Conservation (phyloP, 345 rosid species). For the Eucalyptus tenuipes region DNA sequence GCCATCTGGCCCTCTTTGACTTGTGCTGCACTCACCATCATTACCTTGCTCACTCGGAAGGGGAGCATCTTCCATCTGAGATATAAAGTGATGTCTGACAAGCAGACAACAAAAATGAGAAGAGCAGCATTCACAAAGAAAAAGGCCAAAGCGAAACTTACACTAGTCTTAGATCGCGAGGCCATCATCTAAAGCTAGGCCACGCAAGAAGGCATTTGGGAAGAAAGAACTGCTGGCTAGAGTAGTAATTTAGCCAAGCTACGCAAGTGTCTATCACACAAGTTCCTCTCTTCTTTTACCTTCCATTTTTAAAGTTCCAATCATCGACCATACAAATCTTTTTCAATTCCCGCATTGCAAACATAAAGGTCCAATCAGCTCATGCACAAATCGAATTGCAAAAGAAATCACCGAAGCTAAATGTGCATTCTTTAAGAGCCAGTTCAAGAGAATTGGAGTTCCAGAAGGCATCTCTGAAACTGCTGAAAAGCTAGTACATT, state of each 20-base stretch:
- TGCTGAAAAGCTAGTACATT: not conserved
- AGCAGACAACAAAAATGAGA: not conserved
- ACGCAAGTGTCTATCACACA: not conserved
- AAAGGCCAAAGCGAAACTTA: not conserved
- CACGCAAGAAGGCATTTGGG: not conserved
- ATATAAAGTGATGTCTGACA: not conserved
- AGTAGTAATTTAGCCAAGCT: not conserved
- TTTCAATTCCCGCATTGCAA: not conserved
- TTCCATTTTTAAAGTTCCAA: not conserved
- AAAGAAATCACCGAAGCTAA: not conserved
- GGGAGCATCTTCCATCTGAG: slow-evolving; percentile 21
- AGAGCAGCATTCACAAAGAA: not conserved
- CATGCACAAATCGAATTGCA: not conserved
- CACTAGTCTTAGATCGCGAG: not conserved
- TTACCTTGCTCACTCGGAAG: slow-evolving; percentile 18
- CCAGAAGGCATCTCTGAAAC: not conserved
- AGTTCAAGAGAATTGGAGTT: not conserved
- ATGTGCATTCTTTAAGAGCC: not conserved
- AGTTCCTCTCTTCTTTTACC: not conserved
- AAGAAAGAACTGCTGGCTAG: not conserved
- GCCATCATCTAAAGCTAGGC: not conserved
- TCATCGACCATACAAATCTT: not conserved
- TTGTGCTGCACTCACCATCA: slow-evolving; percentile 4
- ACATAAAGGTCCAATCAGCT: not conserved
- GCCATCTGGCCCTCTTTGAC: not conserved